A percentile compares a stretch with the other conserved stretches of the same genome.
phyloP scores from a whole-genome alignment of 2,329 filamentous ascomycete genomes.

The Lachnellula cervina region DNA sequence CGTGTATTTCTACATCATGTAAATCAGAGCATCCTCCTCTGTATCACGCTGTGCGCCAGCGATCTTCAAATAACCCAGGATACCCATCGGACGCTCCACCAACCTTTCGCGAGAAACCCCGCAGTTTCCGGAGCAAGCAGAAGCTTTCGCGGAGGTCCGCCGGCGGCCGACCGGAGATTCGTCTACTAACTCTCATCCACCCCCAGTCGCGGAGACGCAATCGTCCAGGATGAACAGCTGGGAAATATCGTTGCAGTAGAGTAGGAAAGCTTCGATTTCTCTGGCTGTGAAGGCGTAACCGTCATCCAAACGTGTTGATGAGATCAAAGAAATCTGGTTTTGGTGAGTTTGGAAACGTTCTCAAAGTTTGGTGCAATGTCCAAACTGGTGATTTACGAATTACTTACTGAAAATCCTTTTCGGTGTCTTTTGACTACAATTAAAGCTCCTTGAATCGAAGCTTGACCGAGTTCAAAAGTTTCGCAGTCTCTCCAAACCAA shows the following conservation, averaged over 20 bases:
- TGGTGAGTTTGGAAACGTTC: background rate
- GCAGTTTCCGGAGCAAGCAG: too few relatives aligned
- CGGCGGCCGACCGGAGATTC: background rate
- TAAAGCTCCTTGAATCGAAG: background rate
- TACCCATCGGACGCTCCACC: background rate
- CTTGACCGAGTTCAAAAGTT: background rate
- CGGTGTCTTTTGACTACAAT: background rate
- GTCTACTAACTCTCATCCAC: conserved; percentile 2
- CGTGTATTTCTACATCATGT: background rate
- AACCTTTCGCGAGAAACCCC: too few relatives aligned
- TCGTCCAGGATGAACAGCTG: conserved; percentile 1
- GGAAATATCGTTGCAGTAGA: background rate
- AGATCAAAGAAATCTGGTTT: background rate
- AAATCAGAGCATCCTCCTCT: background rate
- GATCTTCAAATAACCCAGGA: background rate
- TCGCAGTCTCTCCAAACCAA: background rate
- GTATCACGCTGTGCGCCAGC: background rate
- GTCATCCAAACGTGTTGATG: background rate
- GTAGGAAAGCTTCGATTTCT: conserved; percentile 3
- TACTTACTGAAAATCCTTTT: background rate
- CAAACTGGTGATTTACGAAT: background rate
- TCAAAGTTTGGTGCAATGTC: conserved; percentile 5
- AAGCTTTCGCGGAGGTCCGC: background rate
- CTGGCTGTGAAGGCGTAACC: background rate
- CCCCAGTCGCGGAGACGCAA: background rate